phyloP scores from a whole-genome alignment of 1,284 basidiomycete genomes.

The Sparassis latifolia region DNA sequence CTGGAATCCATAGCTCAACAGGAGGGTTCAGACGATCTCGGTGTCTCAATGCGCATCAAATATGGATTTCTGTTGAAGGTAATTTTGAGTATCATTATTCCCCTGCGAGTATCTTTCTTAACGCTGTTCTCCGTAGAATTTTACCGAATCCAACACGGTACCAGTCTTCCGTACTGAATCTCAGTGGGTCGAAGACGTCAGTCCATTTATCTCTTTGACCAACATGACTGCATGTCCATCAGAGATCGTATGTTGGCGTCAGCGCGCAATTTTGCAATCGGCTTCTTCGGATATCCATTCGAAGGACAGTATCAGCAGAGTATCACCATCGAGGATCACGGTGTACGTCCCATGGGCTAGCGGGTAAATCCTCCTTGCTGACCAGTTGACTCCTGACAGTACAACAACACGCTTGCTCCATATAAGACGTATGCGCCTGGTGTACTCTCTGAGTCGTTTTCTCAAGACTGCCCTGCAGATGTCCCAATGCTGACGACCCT shows the following conservation, averaged over 20 bases:
- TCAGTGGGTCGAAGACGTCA: conserved; percentile 42
- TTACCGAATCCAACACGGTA: conserved; percentile 61
- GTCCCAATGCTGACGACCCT: conserved; percentile 49
- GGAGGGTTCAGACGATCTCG: conserved; percentile 52
- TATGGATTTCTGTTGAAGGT: conserved; percentile 76
- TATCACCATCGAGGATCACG: conserved; percentile 67
- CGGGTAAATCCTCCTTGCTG: no score
- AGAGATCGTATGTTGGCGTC: conserved; percentile 81
- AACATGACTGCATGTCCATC: conserved; percentile 6
- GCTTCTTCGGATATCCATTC: conserved; percentile 82
- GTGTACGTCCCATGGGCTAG: conserved; percentile 33
- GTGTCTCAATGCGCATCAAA: conserved; percentile 68
- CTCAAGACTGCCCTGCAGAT: conserved; percentile 28
- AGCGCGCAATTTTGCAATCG: conserved; percentile 79
- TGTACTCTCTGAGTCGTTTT: neutral
- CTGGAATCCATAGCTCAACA: neutral
- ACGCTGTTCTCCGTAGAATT: conserved; percentile 45
- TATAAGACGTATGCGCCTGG: conserved; percentile 50
- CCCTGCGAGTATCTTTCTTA: neutral
- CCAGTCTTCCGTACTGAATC: conserved; percentile 88
- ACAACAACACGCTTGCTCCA: conserved; percentile 77
- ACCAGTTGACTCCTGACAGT: conserved; percentile 29
- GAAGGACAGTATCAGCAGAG: conserved; percentile 76
- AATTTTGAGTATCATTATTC: neutral
- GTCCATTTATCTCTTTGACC: conserved; percentile 15